Evolutionary conservation across 2,329 filamentous ascomycete species (phyloP).

Genomic region (Juglanconis juglandina): DNA sequence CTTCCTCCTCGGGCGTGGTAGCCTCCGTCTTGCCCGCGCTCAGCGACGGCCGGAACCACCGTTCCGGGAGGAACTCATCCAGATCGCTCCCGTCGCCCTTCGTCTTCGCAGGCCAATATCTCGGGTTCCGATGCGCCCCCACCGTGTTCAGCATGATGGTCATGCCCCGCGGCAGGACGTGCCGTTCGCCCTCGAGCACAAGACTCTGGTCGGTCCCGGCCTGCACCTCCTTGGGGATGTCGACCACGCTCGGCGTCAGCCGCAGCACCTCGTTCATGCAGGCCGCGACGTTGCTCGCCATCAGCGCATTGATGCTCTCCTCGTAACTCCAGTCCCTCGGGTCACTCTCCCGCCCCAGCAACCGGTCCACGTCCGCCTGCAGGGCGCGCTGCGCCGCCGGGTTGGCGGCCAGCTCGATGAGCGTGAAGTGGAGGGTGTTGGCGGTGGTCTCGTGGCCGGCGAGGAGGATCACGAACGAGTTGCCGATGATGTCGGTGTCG

Average conservation of each 20-base stretch:
- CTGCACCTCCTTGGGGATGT: constrained; percentile 65
- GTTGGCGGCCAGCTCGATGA: constrained; percentile 65
- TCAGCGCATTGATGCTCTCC: constrained; percentile 58
- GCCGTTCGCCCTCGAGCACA: constrained; percentile 53
- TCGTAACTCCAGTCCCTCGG: constrained; percentile 70
- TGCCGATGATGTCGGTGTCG: constrained; percentile 67
- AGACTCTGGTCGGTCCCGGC: constrained; percentile 52
- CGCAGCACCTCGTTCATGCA: constrained; percentile 76
- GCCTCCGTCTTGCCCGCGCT: constrained; percentile 16
- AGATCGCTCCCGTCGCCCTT: constrained; percentile 52
- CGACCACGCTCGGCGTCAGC: constrained; percentile 66
- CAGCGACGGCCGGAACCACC: constrained; percentile 56
- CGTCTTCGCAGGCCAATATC: constrained; percentile 63
- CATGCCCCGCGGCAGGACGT: constrained; percentile 54
- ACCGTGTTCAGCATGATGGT: constrained; percentile 55
- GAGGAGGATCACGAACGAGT: constrained; percentile 65
- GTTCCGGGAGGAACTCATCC: constrained; percentile 66
- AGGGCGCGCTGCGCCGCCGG: constrained; percentile 61
- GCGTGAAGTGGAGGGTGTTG: constrained; percentile 68
- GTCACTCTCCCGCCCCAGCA: constrained; percentile 54
- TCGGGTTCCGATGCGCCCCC: constrained; percentile 64
- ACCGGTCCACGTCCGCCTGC: constrained; percentile 65
- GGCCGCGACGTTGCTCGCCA: constrained; percentile 68
- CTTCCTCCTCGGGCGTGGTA: constrained; percentile 24
- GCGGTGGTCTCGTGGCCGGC: constrained; percentile 81